phyloP scores from a whole-genome alignment of 1,139 yeast species.

The Insectozyma bohioensis region DNA sequence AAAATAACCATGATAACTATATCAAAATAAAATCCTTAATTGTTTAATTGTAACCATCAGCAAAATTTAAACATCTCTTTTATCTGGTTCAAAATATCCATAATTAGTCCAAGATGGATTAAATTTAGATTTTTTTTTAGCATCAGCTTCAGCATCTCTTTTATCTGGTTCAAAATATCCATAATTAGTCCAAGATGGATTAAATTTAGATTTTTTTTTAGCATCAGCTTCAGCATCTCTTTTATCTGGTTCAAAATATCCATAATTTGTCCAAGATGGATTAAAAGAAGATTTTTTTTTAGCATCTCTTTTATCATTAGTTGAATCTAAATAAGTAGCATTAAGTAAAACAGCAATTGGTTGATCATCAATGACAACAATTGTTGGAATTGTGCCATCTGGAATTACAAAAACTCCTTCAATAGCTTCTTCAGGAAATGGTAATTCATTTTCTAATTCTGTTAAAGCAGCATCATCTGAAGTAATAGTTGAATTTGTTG shows the following conservation, averaged over 20 bases:
- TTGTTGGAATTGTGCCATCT: neutral
- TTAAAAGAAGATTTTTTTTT: too few species aligned
- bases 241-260: conserved; percentile 4
- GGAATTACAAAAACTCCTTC: neutral
- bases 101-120: conserved; percentile 2
- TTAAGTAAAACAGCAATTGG: neutral
- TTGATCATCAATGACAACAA: neutral
- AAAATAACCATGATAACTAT: too few species aligned
- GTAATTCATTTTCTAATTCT: neutral
- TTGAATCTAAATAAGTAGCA: neutral
- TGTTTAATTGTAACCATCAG: too few species aligned
- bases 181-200: conserved; percentile 6
- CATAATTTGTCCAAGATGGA: conserved; percentile 3
- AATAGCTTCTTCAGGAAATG: conserved; percentile 1
- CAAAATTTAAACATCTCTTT: too few species aligned
- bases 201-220: conserved; percentile 8
- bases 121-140: too few species aligned
- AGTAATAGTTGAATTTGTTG: too few species aligned
- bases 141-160: conserved; percentile 9
- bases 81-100: conserved; percentile 5
- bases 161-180: conserved; percentile 9
- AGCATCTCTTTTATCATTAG: conserved; percentile 6
- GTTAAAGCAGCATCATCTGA: neutral
- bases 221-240: conserved; percentile 10
- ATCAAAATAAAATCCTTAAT: too few species aligned